Percentiles rank a stretch among this genome's conserved stretches.
phyloP scores from a whole-genome alignment of 2,329 filamentous ascomycete species.

The Hypoxylon sp. region DNA sequence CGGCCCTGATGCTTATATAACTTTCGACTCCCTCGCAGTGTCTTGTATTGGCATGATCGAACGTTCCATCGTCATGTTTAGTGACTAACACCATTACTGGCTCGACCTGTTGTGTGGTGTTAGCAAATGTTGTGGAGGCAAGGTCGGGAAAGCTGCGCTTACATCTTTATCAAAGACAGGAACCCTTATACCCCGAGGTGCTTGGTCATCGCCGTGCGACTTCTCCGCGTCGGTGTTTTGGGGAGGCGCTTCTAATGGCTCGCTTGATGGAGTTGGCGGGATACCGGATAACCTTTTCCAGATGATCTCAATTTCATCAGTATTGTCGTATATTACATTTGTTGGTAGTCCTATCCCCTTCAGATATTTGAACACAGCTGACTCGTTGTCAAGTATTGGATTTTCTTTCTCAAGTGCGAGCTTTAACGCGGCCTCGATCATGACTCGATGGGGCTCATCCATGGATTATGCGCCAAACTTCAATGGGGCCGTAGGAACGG shows the following conservation, averaged over 20 bases:
- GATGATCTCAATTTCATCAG: not conserved
- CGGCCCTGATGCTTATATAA: not conserved
- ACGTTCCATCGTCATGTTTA: not conserved
- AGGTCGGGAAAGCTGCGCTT: not conserved
- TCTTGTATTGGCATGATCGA: constrained; percentile 1
- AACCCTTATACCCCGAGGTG: not conserved
- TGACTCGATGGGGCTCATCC: not conserved
- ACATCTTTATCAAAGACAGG: not conserved
- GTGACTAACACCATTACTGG: not conserved
- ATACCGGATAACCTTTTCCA: not conserved
- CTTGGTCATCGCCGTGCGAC: not conserved
- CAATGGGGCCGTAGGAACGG: not conserved
- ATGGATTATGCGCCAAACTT: not conserved
- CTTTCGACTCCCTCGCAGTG: constrained; percentile 3
- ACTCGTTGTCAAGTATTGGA: not conserved
- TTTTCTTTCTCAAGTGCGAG: not conserved
- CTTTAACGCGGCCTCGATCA: not conserved
- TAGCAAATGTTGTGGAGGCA: not conserved
- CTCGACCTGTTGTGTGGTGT: not conserved
- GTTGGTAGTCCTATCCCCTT: not conserved
- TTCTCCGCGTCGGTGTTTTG: not conserved
- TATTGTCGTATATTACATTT: not conserved
- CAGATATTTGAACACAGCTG: not conserved
- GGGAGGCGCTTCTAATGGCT: not conserved
- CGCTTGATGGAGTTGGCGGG: not conserved